Evolutionary conservation across 306 rosid species (phyloP).

Genomic region (Chamaecrista fasciculata): DNA sequence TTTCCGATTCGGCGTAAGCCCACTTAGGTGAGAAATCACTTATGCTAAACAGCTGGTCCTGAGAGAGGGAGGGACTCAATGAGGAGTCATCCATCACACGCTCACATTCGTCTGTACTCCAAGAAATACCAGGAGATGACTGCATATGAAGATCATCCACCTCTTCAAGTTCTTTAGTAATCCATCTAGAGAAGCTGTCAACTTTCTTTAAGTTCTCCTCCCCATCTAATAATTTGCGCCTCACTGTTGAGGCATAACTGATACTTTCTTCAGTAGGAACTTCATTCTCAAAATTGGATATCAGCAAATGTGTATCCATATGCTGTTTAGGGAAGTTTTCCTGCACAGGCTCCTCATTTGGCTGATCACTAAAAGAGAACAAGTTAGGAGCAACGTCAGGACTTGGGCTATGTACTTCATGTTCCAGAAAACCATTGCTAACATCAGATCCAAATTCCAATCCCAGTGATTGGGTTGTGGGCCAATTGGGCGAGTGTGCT

Average conservation of each 20-base stretch:
- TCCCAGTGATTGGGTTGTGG: constrained; percentile 42
- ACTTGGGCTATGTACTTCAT: constrained; percentile 27
- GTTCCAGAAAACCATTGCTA: constrained; percentile 25
- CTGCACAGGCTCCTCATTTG: constrained; percentile 38
- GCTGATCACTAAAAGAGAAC: constrained; percentile 35
- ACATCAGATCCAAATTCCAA: constrained; percentile 46
- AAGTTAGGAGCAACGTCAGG: constrained; percentile 34
- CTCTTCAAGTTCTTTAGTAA: constrained; percentile 65
- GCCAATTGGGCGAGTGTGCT: constrained; percentile 42
- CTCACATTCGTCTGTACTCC: constrained; percentile 72
- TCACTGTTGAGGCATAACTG: constrained; percentile 48
- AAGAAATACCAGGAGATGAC: constrained; percentile 70
- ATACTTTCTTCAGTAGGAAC: constrained; percentile 44
- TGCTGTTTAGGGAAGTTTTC: constrained; percentile 40
- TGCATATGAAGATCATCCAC: constrained; percentile 76
- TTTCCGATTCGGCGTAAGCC: constrained; percentile 61
- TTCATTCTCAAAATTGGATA: constrained; percentile 42
- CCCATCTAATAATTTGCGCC: constrained; percentile 48
- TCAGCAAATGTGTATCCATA: constrained; percentile 36
- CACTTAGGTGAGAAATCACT: constrained; percentile 75
- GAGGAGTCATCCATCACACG: constrained; percentile 66
- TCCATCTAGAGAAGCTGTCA: constrained; percentile 92
- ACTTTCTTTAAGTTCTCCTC: constrained; percentile 78
- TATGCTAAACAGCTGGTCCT: constrained; percentile 82
- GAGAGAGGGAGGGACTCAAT: constrained; percentile 74